Base-by-base conservation (phyloP, 225 moss, liverwort and hornwort species). In the Bryum argenteum region DNA sequence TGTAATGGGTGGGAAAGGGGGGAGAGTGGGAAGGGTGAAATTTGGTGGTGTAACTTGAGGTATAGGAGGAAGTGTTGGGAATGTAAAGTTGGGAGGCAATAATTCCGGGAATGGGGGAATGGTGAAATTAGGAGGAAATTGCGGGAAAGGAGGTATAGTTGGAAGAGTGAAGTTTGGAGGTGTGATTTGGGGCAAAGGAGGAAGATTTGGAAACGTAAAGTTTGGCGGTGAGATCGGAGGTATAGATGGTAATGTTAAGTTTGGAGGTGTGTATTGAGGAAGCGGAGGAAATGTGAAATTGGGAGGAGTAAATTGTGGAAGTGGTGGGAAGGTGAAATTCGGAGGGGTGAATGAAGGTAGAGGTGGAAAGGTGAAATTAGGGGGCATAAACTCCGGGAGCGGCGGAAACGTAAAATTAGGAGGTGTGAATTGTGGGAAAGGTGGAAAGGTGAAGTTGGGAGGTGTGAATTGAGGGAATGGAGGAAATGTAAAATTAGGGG, bases 201-300 rank as follows among this genome's bases (percentile, higher is more conserved):
- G 66, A 26, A 67, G 39, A 21, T 0, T 73, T 4, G 75, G 47
- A 4, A 47, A 15, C 4, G 47, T 47, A 14, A 47, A 47, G 7
- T 47, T 47, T 15, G 47, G 47, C 5, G 47, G 47, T 47, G 47
- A 5, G 15, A 47, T 5, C 0, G 14, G 47, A 47, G 47, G 47
- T 3, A 47, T 5, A 47, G 47, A 16, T 16, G 47, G 16, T 6
- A 47, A 11, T 44, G 77, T 77, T 4, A 75, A 44, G 58, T 81
- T 85, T n/a, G 85, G 81, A 8, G 67, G 52, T 58, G 33, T 33
- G 33, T 3, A 33, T 33, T 33, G 33, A 33, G 33, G 33, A 33
- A 33, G 33, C 33, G 33, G 33, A 33, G 33, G 33, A 6, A 33
- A 33, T 33, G 33, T 33, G 33, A 33, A 33, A 33, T 33, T 33